Base-by-base conservation (phyloP, 768 basidiomycete species). In the Mycena vitilis region DNA sequence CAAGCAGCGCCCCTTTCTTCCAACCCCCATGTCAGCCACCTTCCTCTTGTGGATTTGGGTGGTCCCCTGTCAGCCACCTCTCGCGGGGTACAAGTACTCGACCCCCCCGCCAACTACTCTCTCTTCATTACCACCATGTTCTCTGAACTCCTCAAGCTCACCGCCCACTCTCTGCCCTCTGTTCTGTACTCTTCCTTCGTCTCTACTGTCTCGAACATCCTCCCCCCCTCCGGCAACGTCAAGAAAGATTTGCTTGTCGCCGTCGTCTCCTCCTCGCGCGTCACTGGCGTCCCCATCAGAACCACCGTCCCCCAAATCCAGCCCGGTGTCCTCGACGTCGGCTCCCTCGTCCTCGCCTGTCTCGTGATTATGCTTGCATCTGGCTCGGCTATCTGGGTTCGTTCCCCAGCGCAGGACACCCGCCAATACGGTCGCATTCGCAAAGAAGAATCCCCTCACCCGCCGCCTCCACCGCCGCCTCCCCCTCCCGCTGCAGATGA, bases 231-330 rank as follows among this genome's bases (percentile, higher is more conserved):
- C 18, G 6, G 18, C 49, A 34, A 40, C 34, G 18, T 12, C 49
- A 53, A 56, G 13, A n/a, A 22, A 37, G 37, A 56, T 30, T 30
- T 30, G 37, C 55, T 56, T 38, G 38, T 38, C 55, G 18, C 55
- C 8, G n/a, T 20, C 56, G 42, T 18, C 40, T 23, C 56, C 56
- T 40, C 56, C 38, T 57, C 56, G 38, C 56, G 56, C 18, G 56
- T 44, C 42, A 44, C 56, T 57, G 56, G 56, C 8, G 44, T 15
- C 34, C 42, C 56, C 11, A 44, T 40, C 13, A 8, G 1, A 6
- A 44, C 40, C 40, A 10, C 15, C 3, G 12, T 30, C 4, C 8
- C 4, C 11, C 56, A 57, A 11, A 23, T 1, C 0, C 38, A 57
- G 15, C 40, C 56, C 42, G 38, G 42, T 5, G 0, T 57, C 12